Evolutionary conservation across 495 filamentous ascomycete species (phyloP).

Genomic region (Margaritispora aquatica): DNA sequence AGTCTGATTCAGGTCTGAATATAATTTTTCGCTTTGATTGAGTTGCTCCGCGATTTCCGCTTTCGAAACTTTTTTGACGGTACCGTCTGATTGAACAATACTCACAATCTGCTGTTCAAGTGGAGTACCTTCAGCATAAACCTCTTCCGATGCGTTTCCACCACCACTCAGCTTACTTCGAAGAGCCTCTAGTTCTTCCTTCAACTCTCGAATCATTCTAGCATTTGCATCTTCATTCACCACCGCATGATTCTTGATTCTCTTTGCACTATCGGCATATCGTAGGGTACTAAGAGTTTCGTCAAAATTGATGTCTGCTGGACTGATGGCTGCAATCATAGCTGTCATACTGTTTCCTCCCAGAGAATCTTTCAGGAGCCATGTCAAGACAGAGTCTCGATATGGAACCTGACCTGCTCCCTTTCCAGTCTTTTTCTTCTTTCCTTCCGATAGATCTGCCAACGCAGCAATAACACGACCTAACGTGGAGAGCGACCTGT

Average conservation of each 20-base stretch:
- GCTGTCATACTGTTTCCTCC: constrained; percentile 99
- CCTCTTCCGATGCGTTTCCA: constrained; percentile 47
- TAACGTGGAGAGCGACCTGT: constrained; percentile 90
- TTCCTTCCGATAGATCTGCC: constrained; percentile 82
- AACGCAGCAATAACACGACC: constrained; percentile 97
- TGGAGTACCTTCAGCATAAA: constrained; percentile 86
- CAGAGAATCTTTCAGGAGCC: constrained; percentile 94
- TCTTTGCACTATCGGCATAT: constrained; percentile 96
- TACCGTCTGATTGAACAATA: constrained; percentile 79
- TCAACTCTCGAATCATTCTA: constrained; percentile 96
- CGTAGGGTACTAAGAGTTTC: constrained; percentile 92
- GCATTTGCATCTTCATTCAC: constrained; percentile 99
- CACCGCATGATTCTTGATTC: constrained; percentile 99
- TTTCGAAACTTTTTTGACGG: constrained; percentile 92
- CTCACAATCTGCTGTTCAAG: constrained; percentile 94
- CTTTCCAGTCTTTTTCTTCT: constrained; percentile 64
- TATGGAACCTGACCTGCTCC: constrained; percentile 79
- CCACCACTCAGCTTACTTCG: constrained; percentile 76
- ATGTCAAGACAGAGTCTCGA: constrained; percentile 93
- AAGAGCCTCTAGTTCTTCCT: constrained; percentile 85
- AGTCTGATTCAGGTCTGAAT: constrained; percentile 94
- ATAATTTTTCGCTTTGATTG: constrained; percentile 90
- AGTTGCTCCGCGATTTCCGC: constrained; percentile 97
- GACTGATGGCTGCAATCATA: constrained; percentile 98
- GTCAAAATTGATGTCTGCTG: constrained; percentile 98